Evolutionary conservation across 208 protist genomes (phyloP).

Genomic region (Crithidia mellificae): DNA sequence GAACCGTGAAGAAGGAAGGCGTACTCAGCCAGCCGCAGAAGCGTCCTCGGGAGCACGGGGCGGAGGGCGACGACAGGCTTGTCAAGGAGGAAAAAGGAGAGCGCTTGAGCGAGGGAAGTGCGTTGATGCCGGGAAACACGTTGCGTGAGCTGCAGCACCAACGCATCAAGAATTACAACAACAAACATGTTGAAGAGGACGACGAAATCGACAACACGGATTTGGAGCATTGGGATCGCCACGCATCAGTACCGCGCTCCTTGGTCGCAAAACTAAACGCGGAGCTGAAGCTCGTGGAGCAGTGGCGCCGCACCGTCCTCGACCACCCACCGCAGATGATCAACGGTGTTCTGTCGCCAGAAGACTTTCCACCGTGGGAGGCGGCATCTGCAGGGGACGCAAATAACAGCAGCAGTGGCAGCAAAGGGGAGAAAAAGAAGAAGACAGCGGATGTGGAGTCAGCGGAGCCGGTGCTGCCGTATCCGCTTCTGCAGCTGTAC

Average conservation of each 20-base stretch:
- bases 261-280: conserved; percentile 11
- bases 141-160: neutral
- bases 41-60: too few relatives aligned
- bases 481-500: conserved; percentile 29
- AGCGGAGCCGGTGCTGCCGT: conserved; percentile 14
- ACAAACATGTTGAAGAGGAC: neutral
- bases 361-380: conserved; percentile 8
- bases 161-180: neutral
- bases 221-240: too few relatives aligned
- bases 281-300: conserved; percentile 26
- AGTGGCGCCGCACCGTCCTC: conserved; percentile 29
- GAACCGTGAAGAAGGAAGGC: conserved; percentile 2
- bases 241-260: neutral
- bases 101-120: neutral
- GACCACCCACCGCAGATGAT: conserved; percentile 17
- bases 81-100: too few relatives aligned
- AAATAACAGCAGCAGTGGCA: neutral
- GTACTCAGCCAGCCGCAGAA: too few relatives aligned
- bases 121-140: neutral
- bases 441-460: neutral
- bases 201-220: neutral
- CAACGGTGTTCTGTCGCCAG: conserved; percentile 21
- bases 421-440: neutral
- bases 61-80: too few relatives aligned
- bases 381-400: neutral